These are phyloP conservation scores for Copromyces sp. DNA, from an alignment of 495 filamentous ascomycete genomes.

Conservation along the genomic window DNA sequence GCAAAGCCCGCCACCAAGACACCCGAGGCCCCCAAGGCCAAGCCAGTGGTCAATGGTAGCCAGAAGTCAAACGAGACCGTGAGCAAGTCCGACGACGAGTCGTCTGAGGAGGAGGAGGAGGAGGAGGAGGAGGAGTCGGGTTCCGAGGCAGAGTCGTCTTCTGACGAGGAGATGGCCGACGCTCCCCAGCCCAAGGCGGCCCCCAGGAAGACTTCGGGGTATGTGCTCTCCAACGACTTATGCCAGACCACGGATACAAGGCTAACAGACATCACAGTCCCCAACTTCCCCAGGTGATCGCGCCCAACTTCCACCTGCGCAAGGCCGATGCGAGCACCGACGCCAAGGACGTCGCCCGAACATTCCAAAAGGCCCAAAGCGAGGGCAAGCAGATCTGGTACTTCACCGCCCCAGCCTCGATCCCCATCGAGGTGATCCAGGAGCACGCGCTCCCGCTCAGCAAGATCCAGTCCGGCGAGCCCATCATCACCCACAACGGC, in stretches of 20 bases:
- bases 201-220: slow-evolving; percentile 17
- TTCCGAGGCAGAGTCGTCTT: slow-evolving; percentile 2
- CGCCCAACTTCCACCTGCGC: slow-evolving; percentile 22
- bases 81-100: slow-evolving; percentile 18
- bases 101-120: background rate
- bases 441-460: slow-evolving; percentile 34
- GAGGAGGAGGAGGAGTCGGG: background rate
- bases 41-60: background rate
- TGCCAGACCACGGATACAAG: background rate
- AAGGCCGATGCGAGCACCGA: slow-evolving; percentile 22
- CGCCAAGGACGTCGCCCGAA: slow-evolving; percentile 25
- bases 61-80: slow-evolving; percentile 14
- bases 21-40: background rate
- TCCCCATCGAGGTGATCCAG: slow-evolving; percentile 39
- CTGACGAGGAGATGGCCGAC: slow-evolving; percentile 16
- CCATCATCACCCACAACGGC: slow-evolving; percentile 32
- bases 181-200: slow-evolving; percentile 12
- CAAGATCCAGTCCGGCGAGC: slow-evolving; percentile 23
- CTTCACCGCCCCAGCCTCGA: slow-evolving; percentile 37
- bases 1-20: slow-evolving; percentile 1
- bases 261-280: slow-evolving; percentile 11
- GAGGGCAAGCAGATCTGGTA: slow-evolving; percentile 44
- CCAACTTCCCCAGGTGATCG: slow-evolving; percentile 12
- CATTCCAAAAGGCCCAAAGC: slow-evolving; percentile 32
- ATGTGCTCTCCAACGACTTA: background rate